Percentiles rank a stretch among this genome's conserved stretches.
These are phyloP conservation scores for Backusella psychrophila DNA, from an alignment of 192 early-diverging fungal genomes.

Conservation along the genomic window DNA sequence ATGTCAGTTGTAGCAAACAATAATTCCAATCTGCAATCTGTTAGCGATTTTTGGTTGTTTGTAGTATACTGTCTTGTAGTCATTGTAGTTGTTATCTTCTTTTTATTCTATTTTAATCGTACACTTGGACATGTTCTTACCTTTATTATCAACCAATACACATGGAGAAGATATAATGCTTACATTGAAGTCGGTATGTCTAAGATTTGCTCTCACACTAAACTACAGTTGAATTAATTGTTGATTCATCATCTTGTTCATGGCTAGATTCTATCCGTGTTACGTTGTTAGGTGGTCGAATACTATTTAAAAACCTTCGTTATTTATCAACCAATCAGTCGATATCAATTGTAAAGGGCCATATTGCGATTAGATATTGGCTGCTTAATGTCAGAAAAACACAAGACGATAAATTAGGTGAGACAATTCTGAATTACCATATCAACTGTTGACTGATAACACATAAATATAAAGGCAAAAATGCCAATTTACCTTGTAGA, in stretches of 20 bases:
- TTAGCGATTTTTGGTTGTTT: slow-evolving; percentile 55
- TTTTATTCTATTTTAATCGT: slow-evolving; percentile 73
- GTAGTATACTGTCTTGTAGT: slow-evolving; percentile 66
- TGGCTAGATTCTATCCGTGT: slow-evolving; percentile 64
- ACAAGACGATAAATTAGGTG: slow-evolving; percentile 25
- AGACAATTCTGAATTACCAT: background rate
- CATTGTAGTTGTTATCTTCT: slow-evolving; percentile 66
- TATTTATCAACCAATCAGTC: slow-evolving; percentile 72
- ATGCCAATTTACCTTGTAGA: slow-evolving; percentile 45
- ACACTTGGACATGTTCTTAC: slow-evolving; percentile 60
- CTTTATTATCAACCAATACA: slow-evolving; percentile 59
- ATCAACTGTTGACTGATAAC: background rate
- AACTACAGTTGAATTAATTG: background rate
- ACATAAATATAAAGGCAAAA: background rate
- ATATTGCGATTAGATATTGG: slow-evolving; percentile 76
- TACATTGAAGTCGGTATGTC: slow-evolving; percentile 71
- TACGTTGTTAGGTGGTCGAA: slow-evolving; percentile 66
- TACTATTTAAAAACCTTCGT: slow-evolving; percentile 76
- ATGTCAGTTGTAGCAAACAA: background rate
- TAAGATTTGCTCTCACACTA: background rate
- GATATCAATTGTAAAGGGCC: slow-evolving; percentile 66
- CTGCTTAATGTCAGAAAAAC: slow-evolving; percentile 52
- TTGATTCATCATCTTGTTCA: background rate
- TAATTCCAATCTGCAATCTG: slow-evolving; percentile 14
- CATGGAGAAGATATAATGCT: slow-evolving; percentile 64